Evolutionary conservation across 495 filamentous ascomycete species (phyloP).

Genomic region (Aspergillus campestris): DNA sequence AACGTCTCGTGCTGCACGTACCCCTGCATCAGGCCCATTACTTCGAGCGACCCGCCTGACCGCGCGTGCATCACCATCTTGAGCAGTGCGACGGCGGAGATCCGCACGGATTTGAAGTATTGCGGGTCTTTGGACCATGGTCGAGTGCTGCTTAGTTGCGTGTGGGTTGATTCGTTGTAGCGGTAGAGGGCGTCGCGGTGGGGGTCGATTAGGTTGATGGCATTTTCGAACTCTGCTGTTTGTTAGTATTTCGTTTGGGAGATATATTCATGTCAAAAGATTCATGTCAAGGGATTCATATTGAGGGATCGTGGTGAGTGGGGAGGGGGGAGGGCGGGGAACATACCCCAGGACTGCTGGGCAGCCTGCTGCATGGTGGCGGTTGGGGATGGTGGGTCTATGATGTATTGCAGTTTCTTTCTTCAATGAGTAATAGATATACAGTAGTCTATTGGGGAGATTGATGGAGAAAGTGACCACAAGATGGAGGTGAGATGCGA

Average conservation of each 20-base stretch:
- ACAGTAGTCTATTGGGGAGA: too few species aligned
- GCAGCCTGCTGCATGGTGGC: conserved; percentile 40
- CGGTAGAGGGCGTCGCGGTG: conserved; percentile 84
- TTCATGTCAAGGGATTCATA: too few species aligned
- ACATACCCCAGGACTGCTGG: conserved; percentile 54
- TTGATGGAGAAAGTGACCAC: not conserved
- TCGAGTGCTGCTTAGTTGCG: conserved; percentile 42
- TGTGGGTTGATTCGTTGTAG: conserved; percentile 62
- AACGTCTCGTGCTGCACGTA: conserved; percentile 74
- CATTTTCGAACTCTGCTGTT: conserved; percentile 77
- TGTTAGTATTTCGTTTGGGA: not conserved
- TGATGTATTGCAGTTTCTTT: too few species aligned
- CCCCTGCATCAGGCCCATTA: conserved; percentile 99
- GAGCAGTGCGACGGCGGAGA: conserved; percentile 85
- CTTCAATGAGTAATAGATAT: too few species aligned
- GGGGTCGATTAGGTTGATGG: conserved; percentile 72
- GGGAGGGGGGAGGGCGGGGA: not conserved
- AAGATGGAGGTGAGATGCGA: too few species aligned
- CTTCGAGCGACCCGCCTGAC: conserved; percentile 80
- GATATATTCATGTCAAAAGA: too few species aligned
- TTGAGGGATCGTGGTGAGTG: too few species aligned
- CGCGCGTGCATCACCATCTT: conserved; percentile 99
- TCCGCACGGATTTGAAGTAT: conserved; percentile 88
- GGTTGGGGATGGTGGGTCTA: conserved; percentile 4
- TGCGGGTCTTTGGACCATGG: conserved; percentile 79